phyloP scores from a whole-genome alignment of 2,329 filamentous ascomycete species.

The Ascochyta koolunga region DNA sequence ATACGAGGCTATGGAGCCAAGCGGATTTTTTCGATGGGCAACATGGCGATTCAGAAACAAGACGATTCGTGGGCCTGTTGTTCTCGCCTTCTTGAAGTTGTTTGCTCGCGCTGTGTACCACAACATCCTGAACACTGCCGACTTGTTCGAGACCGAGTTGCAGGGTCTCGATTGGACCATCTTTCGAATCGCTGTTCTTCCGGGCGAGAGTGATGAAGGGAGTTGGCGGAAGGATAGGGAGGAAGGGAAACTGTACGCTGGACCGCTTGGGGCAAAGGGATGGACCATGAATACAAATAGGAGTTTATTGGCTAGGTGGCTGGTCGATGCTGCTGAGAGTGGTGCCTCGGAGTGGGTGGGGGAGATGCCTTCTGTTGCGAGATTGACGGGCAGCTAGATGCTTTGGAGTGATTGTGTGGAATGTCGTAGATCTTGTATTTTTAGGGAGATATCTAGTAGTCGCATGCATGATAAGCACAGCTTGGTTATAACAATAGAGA shows the following conservation, averaged over 20 bases:
- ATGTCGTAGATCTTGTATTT: too few relatives aligned
- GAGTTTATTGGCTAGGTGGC: slow-evolving; percentile 8
- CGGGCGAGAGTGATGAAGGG: slow-evolving; percentile 1
- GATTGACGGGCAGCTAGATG: slow-evolving; percentile 1
- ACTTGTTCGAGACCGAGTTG: background rate
- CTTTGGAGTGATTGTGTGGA: background rate
- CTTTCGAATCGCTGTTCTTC: slow-evolving; percentile 5
- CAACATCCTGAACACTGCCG: background rate
- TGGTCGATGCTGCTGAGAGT: slow-evolving; percentile 3
- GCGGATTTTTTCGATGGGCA: slow-evolving; percentile 5
- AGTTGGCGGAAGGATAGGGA: slow-evolving; percentile 8
- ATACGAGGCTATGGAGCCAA: background rate
- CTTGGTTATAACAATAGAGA: too few relatives aligned
- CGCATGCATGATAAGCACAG: background rate
- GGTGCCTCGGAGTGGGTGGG: slow-evolving; percentile 3
- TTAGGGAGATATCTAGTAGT: too few relatives aligned
- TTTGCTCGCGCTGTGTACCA: background rate
- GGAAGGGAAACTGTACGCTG: slow-evolving; percentile 1
- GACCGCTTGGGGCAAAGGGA: slow-evolving; percentile 1
- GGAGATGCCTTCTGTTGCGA: slow-evolving; percentile 12
- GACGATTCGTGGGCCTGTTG: slow-evolving; percentile 1
- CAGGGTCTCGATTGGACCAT: slow-evolving; percentile 10
- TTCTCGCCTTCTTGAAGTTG: background rate
- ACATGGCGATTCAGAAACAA: background rate
- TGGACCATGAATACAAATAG: slow-evolving; percentile 11